Evolutionary conservation across 768 basidiomycete genomes (phyloP), one percentile per base, ranked within the genome.

Genomic region (Omphalotus guepiniiformis): DNA sequence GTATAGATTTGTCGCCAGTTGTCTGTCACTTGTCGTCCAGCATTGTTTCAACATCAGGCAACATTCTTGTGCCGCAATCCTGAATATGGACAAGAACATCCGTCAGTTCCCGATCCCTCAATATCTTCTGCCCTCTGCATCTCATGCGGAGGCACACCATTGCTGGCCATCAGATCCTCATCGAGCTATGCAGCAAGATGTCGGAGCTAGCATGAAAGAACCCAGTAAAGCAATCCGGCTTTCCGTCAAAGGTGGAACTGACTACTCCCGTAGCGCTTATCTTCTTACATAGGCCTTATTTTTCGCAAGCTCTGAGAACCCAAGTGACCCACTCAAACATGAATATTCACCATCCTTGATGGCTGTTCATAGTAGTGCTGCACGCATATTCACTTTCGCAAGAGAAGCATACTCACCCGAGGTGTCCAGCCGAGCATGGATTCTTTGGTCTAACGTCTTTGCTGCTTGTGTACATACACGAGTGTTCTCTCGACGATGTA

Each of bases 381-480:
- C 67, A 39, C 55, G 67, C 28, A 51, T 76, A n/a, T 68, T 76
- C 36, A 60, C 66, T 9, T 64, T 67, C 40, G 56, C 78, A 40
- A 58, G 59, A 39, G 62, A 62, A 68, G 42, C 47, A 47, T 6
- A 57, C 64, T 19, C 68, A 74, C 55, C 68, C 68, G 53, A 44
- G 9, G 57, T 63, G 3, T 58, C 65, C 6, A 56, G 66, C 21
- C 54, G 60, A 30, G 57, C 63, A 7, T 78, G 77, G 74, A 75
- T 68, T 53, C 77, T 78, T 57, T 79, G 78, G 78, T 72, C 75
- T 1, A 63, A 64, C 1, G 57, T 74, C 37, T 78, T 74, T 49
- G 73, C 75, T 2, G 64, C 78, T 15, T 75, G 75, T 46, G 78
- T 79, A 54, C 40, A 72, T 67, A 12, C 39, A 36, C 32, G n/a